Evolutionary conservation across 2,329 filamentous ascomycete species (phyloP), one percentile per base, ranked within the genome.

Genomic region (Penicillium sp.): DNA sequence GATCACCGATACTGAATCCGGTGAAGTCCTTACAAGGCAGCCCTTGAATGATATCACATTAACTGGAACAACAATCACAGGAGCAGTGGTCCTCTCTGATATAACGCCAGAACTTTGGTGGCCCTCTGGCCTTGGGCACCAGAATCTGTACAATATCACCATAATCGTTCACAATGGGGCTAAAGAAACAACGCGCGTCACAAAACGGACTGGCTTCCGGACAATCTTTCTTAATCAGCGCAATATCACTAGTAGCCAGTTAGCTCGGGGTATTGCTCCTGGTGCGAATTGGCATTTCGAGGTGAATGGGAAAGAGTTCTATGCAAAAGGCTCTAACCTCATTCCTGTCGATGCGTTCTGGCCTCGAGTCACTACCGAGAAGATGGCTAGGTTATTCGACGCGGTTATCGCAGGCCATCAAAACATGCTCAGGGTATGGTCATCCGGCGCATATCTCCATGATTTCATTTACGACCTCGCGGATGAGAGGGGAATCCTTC

Each of bases 271-370:
- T 1, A 83, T 88, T 63, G 80, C 83, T n/a, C 81, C 82, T 0
- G 85, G 84, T 7, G 83, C 82, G 48, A 85, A 86, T 71, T 86
- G 86, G 86, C 85, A 89, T 69, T 89, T 90, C 65, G 86, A 89
- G 69, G 81, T 90, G 62, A 90, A 90, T 62, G 86, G 87, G 0
- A 81, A 85, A 53, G 83, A 86, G 13, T 87, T 90, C 66, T 90
- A 88, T 66, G 86, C 85, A 2, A 88, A 88, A 69, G 87, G 86
- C 4, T 86, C 84, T 19, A 88, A 89, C 65, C 84, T 89, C 65
- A 86, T 89, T 54, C 86, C 86, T 0, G 85, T 85, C 0, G 86
- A 88, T 70, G 81, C 82, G 2, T 89, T 89, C 70, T 88, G 86
- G 85, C 82, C 86, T 1, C 78, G 85, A 48, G 86, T 89, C 6